These are phyloP conservation scores for Suhomyces panamericanus DNA, from an alignment of 1,139 yeast species.

Conservation along the genomic window DNA sequence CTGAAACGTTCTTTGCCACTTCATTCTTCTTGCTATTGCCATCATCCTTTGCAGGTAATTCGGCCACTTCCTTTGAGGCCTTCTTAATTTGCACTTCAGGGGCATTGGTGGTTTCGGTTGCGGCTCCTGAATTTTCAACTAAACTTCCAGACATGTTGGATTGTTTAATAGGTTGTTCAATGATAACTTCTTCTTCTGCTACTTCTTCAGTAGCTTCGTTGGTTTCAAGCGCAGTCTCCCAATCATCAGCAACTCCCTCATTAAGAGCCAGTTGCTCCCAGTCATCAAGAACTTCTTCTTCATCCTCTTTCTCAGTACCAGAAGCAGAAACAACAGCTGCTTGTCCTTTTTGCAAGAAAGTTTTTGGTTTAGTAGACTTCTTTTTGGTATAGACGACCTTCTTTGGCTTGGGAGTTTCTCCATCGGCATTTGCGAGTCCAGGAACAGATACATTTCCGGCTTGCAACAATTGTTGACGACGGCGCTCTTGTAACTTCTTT, in stretches of 20 bases:
- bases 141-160: conserved; percentile 24
- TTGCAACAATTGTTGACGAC: conserved; percentile 82
- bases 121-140: too few species aligned
- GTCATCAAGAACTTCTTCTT: conserved; percentile 44
- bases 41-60: conserved; percentile 30
- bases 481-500: conserved; percentile 79
- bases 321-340: conserved; percentile 15
- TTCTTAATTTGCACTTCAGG: conserved; percentile 19
- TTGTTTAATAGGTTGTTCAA: too few species aligned
- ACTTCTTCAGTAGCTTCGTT: conserved; percentile 20
- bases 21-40: conserved; percentile 34
- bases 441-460: conserved; percentile 74
- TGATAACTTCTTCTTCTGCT: conserved; percentile 14
- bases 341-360: conserved; percentile 27
- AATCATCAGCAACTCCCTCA: conserved; percentile 46
- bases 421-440: conserved; percentile 54
- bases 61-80: conserved; percentile 17
- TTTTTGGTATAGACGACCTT: conserved; percentile 76
- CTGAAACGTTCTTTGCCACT: conserved; percentile 21
- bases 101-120: background rate
- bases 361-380: conserved; percentile 52
- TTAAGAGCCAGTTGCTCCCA: conserved; percentile 63
- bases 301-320: conserved; percentile 38
- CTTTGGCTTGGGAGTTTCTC: conserved; percentile 54
- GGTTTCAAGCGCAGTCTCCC: conserved; percentile 44